Base-by-base conservation (phyloP, 441 rosid genomes). In the Heliophila coronopifolia region DNA sequence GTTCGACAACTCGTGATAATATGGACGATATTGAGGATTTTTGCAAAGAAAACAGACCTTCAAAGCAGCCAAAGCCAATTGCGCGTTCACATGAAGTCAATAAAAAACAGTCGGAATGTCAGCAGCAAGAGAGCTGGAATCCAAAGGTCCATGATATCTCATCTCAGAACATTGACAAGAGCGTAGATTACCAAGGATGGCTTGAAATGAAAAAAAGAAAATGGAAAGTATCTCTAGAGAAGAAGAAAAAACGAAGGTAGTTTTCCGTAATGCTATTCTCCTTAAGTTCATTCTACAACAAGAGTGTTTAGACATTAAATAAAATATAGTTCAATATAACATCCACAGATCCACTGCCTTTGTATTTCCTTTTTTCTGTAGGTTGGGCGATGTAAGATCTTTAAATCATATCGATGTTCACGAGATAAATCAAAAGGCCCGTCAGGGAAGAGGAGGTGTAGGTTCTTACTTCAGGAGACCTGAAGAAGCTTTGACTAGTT, bases 151-250 rank as follows among this genome's bases (percentile, higher is more conserved):
- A 63, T 41, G 71, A 49, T 62, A 11, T 47, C 11, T 53, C 74
- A 37, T 14, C 67, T 40, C 76, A 74, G 73, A 74, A 61, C 37
- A 66, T 92, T 69, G 94, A 92, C 68, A 80, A 62, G 79, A 75
- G 70, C 58, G 74, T 72, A 32, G 92, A 88, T 67, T 92, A 85
- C 75, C 92, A 72, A 51, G 97, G 99, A 55, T 92, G 99, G 99
- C 99, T 92, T 77, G 90, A 82, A 67, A 14, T 57, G 58, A 88
- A 80, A 76, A 92, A 92, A 73, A 77, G 99, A 73, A 92, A 82
- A 70, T 92, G 99, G 97, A 88, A 73, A 71, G 78, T 69, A 44
- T 59, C 49, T 54, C 61, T 83, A 41, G 80, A 73, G 54, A 71
- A 58, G 74, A 81, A 77, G 75, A 92, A 92, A 75, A 86, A 71